Evolutionary conservation across 2,329 filamentous ascomycete species (phyloP), one percentile per base, ranked within the genome.

Genomic region (Cadophora malorum): DNA sequence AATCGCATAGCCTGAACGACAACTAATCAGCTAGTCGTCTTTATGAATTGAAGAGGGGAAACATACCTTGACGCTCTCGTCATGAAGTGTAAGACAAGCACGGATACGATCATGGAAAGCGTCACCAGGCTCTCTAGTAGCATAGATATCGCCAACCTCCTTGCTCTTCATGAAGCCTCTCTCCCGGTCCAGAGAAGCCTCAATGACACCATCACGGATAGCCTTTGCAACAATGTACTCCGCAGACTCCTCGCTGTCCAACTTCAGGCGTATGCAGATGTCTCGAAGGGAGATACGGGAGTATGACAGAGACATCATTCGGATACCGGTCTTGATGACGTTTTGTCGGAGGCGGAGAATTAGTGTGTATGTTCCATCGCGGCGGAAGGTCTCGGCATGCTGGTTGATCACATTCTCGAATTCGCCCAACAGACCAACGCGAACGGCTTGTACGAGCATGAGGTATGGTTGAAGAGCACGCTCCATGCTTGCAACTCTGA

Each of bases 191-290:
- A 98, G 84, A 1, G 91, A 94, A 41, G 95, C 95, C 84, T 98
- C 95, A 67, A 98, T 98, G 66, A 98, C 96, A 68, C 96, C 96
- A 77, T 99, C 96, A 23, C 96, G 89, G 74, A 99, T 99, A 1
- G 96, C 96, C 85, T 99, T 99, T 72, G 96, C 96, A 45, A 98
- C 96, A 79, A 99, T 99, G 81, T 99, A 99, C 82, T 99, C 96
- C 12, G 96, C 96, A 52, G 93, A 97, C 84, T 99, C 96, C 79
- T 99, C 96, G 74, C 92, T 97, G 72, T 96, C 93, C 10, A 99
- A 85, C 63, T 96, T 94, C 62, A 99, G 86, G 59, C 96, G 92
- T 68, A 98, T 94, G 83, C 96, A 99, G 74, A 99, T 99, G 78
- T 99, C 96, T 67, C 96, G 91, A 66, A 99, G 87, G 0, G 95